Evolutionary conservation across 352 stramenopile genomes (phyloP), one percentile per base, ranked within the genome.

Genomic region (Phytophthora uliginosa): DNA sequence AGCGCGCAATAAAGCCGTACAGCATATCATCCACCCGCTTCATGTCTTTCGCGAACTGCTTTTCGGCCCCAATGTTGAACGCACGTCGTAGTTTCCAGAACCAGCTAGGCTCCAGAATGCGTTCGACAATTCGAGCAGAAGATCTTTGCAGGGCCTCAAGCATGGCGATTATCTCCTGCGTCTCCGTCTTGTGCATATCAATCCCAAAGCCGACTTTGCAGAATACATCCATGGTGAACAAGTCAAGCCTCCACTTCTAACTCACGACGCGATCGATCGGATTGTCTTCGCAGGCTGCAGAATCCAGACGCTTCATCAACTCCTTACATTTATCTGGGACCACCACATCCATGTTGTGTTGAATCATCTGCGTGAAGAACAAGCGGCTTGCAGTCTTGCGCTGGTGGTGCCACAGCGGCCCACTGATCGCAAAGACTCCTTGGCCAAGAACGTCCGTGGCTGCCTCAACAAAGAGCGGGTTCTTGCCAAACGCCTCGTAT

Each of bases 181-280:
- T 68, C 18, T 69, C 66, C 34, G 74, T 57, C 2, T 59, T 57
- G 13, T 62, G 22, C 60, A 86, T 74, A 18, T 85, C 47, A 66
- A 85, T 64, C 20, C 78, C 82, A 73, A 88, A 90, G 12, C 71
- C 80, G 64, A 90, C 80, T 51, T 85, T 72, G n/a, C 76, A 73
- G 64, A 90, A 88, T 4, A 74, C 74, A 33, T 88, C 80, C 59
- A 90, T 73, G 7, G 81, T 90, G 63, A 87, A 80, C 48, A 74
- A 66, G 42, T 77, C 66, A 33, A 86, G 66, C 15, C 80, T 59
- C 42, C 63, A 55, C 38, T 76, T 69, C 2, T 82, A 42, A 50
- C 76, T 78, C 51, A 90, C 63, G 22, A 78, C 63, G 8, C 33
- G 51, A 33, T 73, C 56, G 4, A 15, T 31, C 9, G 59, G 17